Evolutionary conservation across 352 stramenopile genomes (phyloP).

Genomic region (Plasmopara halstedii): DNA sequence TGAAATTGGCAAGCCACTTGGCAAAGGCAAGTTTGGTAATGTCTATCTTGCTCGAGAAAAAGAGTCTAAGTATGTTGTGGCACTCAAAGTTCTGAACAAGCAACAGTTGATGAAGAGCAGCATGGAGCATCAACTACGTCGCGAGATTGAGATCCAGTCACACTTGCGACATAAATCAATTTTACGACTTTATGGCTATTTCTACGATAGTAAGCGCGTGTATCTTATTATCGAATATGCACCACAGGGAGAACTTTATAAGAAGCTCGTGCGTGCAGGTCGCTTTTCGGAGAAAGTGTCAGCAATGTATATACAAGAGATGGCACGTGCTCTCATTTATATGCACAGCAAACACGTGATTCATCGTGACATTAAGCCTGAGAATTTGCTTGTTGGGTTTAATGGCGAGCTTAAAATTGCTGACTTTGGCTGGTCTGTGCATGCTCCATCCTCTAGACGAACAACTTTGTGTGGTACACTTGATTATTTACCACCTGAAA

Average conservation of each 20-base stretch:
- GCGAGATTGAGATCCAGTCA: constrained; percentile 99
- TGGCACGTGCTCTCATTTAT: constrained; percentile 92
- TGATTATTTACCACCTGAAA: constrained; percentile 99
- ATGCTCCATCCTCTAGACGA: constrained; percentile 93
- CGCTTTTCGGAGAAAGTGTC: constrained; percentile 91
- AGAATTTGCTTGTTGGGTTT: constrained; percentile 97
- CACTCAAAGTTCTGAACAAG: constrained; percentile 98
- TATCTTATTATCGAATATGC: constrained; percentile 99
- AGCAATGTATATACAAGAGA: constrained; percentile 93
- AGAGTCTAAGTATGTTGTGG: constrained; percentile 97
- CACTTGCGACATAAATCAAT: constrained; percentile 97
- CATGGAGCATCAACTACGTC: constrained; percentile 97
- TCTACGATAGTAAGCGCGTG: constrained; percentile 97
- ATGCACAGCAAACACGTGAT: constrained; percentile 99
- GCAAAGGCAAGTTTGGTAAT: constrained; percentile 97
- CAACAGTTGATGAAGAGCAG: constrained; percentile 94
- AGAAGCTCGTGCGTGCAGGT: constrained; percentile 88
- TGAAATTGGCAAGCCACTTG: constrained; percentile 98
- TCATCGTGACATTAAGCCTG: constrained; percentile 99
- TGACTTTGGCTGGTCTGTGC: constrained; percentile 99
- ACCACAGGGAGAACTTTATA: constrained; percentile 97
- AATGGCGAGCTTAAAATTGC: constrained; percentile 97
- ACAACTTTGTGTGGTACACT: constrained; percentile 99
- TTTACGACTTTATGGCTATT: constrained; percentile 97
- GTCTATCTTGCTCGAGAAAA: constrained; percentile 99